Evolutionary conservation across 2,329 filamentous ascomycete species (phyloP).

Genomic region (Myrmaecium sp.): DNA sequence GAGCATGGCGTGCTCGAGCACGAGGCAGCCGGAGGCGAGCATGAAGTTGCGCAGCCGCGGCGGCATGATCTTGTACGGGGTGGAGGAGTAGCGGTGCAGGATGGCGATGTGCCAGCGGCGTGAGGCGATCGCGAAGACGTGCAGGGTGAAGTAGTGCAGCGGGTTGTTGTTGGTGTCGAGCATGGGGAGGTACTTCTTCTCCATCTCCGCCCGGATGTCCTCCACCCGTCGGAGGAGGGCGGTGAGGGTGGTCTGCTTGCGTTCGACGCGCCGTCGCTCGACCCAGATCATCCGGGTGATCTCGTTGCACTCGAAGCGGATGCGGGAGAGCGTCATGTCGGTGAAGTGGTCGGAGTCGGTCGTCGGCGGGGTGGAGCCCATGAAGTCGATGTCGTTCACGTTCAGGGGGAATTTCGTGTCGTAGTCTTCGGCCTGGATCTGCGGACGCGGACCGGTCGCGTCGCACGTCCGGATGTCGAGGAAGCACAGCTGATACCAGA

Average conservation of each 20-base stretch:
- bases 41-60: conserved; percentile 47
- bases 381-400: conserved; percentile 48
- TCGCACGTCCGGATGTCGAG: conserved; percentile 61
- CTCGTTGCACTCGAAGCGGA: conserved; percentile 57
- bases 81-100: conserved; percentile 48
- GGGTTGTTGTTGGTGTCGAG: conserved; percentile 42
- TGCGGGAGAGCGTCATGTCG: conserved; percentile 47
- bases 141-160: conserved; percentile 44
- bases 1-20: conserved; percentile 37
- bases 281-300: conserved; percentile 54
- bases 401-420: conserved; percentile 58
- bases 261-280: conserved; percentile 50
- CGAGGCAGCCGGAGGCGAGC: conserved; percentile 40
- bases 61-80: conserved; percentile 33
- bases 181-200: conserved; percentile 47
- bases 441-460: conserved; percentile 52
- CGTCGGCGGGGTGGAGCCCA: conserved; percentile 21
- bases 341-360: conserved; percentile 43
- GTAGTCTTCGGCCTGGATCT: conserved; percentile 58
- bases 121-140: conserved; percentile 47
- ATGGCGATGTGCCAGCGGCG: conserved; percentile 49
- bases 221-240: conserved; percentile 51
- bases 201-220: conserved; percentile 46
- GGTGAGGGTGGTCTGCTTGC: conserved; percentile 43
- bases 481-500: conserved; percentile 67